phyloP scores from a whole-genome alignment of 345 rosid species.

The Aquilaria malaccensis region DNA sequence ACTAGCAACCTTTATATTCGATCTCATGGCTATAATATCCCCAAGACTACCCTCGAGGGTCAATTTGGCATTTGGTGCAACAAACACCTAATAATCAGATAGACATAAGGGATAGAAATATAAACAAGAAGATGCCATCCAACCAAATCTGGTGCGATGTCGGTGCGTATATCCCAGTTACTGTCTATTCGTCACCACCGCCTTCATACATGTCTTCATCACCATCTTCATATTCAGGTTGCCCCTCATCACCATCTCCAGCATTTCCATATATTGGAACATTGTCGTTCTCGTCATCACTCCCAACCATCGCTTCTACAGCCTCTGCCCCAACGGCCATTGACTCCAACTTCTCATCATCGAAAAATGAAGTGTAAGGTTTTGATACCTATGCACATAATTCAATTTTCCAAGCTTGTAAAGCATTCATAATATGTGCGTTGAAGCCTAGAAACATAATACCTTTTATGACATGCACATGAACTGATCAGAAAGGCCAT shows the following conservation, averaged over 20 bases:
- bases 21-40: too few species aligned
- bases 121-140: too few species aligned
- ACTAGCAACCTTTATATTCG: too few species aligned
- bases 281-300: conserved; percentile 20
- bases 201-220: conserved; percentile 47
- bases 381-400: conserved; percentile 56
- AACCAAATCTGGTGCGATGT: too few species aligned
- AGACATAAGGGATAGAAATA: too few species aligned
- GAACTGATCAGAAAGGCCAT: neutral
- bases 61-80: too few species aligned
- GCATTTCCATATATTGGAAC: conserved; percentile 5
- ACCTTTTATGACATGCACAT: too few species aligned
- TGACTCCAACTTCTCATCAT: conserved; percentile 46
- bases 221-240: conserved; percentile 33
- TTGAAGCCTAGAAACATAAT: neutral
- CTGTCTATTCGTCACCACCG: conserved; percentile 22
- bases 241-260: conserved; percentile 34
- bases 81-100: too few species aligned
- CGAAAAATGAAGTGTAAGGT: conserved; percentile 58
- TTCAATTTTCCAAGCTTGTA: conserved; percentile 4
- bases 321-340: conserved; percentile 26
- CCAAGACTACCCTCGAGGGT: too few species aligned
- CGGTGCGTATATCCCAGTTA: too few species aligned
- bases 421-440: neutral
- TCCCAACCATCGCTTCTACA: conserved; percentile 20